phyloP scores from a whole-genome alignment of 495 filamentous ascomycete genomes.

The Aspergillus asperescens region DNA sequence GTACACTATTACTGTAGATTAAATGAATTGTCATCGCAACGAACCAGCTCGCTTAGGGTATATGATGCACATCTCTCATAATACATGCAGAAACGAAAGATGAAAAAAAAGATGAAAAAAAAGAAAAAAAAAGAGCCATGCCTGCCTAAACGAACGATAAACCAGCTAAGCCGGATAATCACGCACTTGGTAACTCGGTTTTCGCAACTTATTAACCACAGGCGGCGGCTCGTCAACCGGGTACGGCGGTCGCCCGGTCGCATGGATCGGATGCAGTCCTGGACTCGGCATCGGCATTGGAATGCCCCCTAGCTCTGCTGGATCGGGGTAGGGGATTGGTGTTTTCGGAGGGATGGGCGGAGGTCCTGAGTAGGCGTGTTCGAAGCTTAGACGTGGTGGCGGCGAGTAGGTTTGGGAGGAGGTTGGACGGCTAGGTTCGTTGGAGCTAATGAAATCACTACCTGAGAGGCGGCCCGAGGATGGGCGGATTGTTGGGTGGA shows the following conservation, averaged over 20 bases:
- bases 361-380: slow-evolving; percentile 45
- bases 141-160: too few species aligned
- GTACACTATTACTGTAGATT: too few species aligned
- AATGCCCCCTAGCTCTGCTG: slow-evolving; percentile 26
- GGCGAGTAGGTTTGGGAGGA: slow-evolving; percentile 37
- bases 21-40: too few species aligned
- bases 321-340: slow-evolving; percentile 50
- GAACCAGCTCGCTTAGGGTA: not conserved
- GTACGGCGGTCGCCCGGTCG: slow-evolving; percentile 56
- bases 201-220: slow-evolving; percentile 73
- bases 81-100: not conserved
- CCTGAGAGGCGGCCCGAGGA: slow-evolving; percentile 37
- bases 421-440: slow-evolving; percentile 31
- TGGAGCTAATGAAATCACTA: slow-evolving; percentile 31
- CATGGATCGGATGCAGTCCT: slow-evolving; percentile 15
- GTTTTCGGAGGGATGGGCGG: slow-evolving; percentile 85
- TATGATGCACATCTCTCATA: not conserved
- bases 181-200: slow-evolving; percentile 69
- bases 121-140: not conserved
- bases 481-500: slow-evolving; percentile 25
- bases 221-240: slow-evolving; percentile 81
- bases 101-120: not conserved
- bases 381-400: slow-evolving; percentile 39
- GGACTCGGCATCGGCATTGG: slow-evolving; percentile 26
- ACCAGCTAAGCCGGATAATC: slow-evolving; percentile 19